Evolutionary conservation across 73 alveolate genomes (phyloP), one percentile per base, ranked within the genome.

Genomic region (Paramecium pentaurelia): DNA sequence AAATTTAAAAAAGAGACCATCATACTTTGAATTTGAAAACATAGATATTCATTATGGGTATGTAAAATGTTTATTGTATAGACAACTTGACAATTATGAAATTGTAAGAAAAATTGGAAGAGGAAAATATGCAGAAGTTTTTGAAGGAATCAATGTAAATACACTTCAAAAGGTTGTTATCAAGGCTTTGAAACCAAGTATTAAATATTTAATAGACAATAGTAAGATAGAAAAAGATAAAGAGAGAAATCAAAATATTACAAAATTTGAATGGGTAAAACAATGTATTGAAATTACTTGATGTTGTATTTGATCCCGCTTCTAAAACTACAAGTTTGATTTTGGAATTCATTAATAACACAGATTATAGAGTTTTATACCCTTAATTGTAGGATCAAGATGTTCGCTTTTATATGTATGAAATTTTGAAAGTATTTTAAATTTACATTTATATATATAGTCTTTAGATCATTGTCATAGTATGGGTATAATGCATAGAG

Each of bases 271-370:
- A 97, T 75, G 98, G 97, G 30, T 98, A 99, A 42, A 98, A 99
- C 68, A 98, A 98, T 92, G 94, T 98, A 59, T 95, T 98, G 30
- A 95, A 96, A 77, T 96, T 98, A 30, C 93, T 98, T 42, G 99
- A 98, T 77, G 96, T 98, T 70, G 99, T 98, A 37, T 95, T 96
- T 91, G 99, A 98, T 75, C 99, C 99, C 20, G 98, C 96, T 90
- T 93, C 99, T 27, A 97, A 96, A 92, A 96, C 99, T 5, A 99
- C 99, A 84, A 86, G 96, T 86, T 86, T 96, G 93, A 95, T 97
- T 44, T 97, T 96, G 54, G 99, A 98, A 87, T 96, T 96, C 94
- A 97, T 97, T 42, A 98, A 97, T 96, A 98, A 98, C 86, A 86
- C 95, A 14, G 98, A 98, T 89, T 98, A 95, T 93, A 97, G 97